Conservation (phyloP, 2,329 filamentous ascomycete species). For the Clarireedia paspali region DNA sequence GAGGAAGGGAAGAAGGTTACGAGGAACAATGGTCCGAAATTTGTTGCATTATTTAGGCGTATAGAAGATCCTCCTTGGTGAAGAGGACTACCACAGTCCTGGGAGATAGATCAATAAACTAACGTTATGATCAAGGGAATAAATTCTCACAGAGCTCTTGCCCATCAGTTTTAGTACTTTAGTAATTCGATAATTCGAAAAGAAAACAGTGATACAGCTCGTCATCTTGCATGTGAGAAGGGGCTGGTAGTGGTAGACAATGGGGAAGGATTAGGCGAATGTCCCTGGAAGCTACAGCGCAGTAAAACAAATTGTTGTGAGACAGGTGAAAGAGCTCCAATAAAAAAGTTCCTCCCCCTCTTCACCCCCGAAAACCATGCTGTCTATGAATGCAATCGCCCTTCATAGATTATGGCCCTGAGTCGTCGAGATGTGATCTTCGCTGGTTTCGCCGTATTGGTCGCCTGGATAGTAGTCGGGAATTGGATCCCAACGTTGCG, state of each 20-base stretch:
- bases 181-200: background rate
- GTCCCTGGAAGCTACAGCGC: constrained; percentile 7
- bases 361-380: constrained; percentile 20
- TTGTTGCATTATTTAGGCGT: constrained; percentile 79
- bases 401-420: constrained; percentile 52
- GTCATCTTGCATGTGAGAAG: constrained; percentile 1
- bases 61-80: constrained; percentile 48
- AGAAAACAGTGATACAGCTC: background rate
- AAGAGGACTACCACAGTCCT: too few relatives aligned
- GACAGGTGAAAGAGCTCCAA: constrained; percentile 10
- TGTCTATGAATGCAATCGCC: constrained; percentile 21
- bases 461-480: constrained; percentile 82
- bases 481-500: constrained; percentile 77
- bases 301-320: background rate
- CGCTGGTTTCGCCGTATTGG: constrained; percentile 61
- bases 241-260: background rate
- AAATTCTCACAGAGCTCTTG: background rate
- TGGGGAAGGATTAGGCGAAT: constrained; percentile 16
- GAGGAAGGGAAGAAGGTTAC: constrained; percentile 97
- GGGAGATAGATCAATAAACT: background rate
- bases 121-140: background rate
- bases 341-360: constrained; percentile 11
- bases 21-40: constrained; percentile 84
- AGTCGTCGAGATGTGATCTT: constrained; percentile 65
- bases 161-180: too few relatives aligned